Evolutionary conservation across 169 alveolate genomes (phyloP).

Genomic region (Plasmodium knowlesi): DNA sequence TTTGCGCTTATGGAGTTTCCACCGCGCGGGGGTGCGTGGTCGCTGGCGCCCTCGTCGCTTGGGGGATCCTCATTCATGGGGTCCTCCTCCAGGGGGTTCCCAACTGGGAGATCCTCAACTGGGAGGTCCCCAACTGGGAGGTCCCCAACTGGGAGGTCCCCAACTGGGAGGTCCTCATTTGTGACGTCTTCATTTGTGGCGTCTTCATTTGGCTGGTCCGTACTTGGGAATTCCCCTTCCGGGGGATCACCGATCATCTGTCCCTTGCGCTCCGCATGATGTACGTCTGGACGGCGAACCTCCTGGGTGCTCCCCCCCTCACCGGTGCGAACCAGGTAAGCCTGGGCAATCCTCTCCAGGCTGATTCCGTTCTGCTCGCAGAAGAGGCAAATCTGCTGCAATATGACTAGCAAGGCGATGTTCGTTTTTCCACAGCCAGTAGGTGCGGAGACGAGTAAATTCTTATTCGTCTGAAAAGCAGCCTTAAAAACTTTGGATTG

Average conservation of each 20-base stretch:
- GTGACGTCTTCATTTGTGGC: neutral
- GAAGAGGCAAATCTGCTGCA: conserved; percentile 79
- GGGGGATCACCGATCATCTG: neutral
- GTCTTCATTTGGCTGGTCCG: neutral
- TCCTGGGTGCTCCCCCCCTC: neutral
- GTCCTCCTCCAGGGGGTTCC: neutral
- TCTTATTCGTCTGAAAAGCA: conserved; percentile 93
- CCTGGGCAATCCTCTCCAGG: conserved; percentile 15
- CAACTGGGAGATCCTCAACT: neutral
- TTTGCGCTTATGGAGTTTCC: conserved; percentile 77
- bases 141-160: neutral
- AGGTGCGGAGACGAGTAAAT: conserved; percentile 97
- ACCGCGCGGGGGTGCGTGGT: neutral
- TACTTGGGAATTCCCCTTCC: neutral
- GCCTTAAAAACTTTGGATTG: conserved; percentile 92
- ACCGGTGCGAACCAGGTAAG: neutral
- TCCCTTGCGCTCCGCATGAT: neutral
- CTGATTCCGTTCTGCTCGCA: conserved; percentile 44
- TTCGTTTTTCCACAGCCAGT: conserved; percentile 99
- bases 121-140: neutral
- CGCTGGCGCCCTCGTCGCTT: neutral
- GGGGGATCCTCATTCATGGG: neutral
- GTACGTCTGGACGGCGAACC: neutral
- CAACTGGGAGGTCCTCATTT: neutral
- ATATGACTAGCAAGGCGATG: conserved; percentile 94